A percentile compares a stretch with the other conserved stretches of the same genome.
Conservation (phyloP, 139 green algal species). For the Micromonas commoda region DNA sequence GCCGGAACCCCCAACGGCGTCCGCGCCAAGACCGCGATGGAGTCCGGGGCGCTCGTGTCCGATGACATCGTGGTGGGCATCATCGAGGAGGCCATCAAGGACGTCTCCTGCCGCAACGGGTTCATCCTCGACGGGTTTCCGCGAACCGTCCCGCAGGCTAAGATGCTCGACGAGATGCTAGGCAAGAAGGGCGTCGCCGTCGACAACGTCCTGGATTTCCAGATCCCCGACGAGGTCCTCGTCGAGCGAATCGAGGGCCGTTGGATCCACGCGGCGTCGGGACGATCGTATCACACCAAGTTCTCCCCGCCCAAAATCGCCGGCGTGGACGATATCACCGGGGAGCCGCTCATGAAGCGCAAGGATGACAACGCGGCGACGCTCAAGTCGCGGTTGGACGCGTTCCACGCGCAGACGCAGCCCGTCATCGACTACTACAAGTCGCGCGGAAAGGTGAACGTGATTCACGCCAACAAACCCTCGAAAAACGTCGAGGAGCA, state of each 20-base stretch:
- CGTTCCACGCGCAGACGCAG: constrained; percentile 86
- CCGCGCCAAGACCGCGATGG: constrained; percentile 82
- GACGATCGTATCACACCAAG: constrained; percentile 92
- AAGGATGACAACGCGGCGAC: constrained; percentile 99
- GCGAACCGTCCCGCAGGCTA: constrained; percentile 59
- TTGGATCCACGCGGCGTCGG: constrained; percentile 79
- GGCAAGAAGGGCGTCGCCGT: constrained; percentile 56
- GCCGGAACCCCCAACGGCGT: constrained; percentile 34
- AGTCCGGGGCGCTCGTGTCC: constrained; percentile 80
- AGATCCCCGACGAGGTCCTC: constrained; percentile 70
- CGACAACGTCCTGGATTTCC: constrained; percentile 91
- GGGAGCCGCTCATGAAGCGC: constrained; percentile 86
- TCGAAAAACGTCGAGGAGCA: background rate
- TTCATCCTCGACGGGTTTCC: constrained; percentile 99
- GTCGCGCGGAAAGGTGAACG: constrained; percentile 2
- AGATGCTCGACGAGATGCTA: constrained; percentile 91
- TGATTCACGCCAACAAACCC: constrained; percentile 24
- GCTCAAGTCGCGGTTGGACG: constrained; percentile 74
- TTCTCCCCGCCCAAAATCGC: constrained; percentile 79
- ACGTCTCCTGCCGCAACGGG: constrained; percentile 80
- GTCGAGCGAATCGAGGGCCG: constrained; percentile 85
- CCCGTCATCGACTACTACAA: constrained; percentile 40
- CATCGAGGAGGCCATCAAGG: constrained; percentile 82
- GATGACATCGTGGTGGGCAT: constrained; percentile 97
- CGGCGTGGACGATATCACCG: constrained; percentile 71